Conservation (phyloP, 208 protist species). For the Wallacemonas collosoma region DNA sequence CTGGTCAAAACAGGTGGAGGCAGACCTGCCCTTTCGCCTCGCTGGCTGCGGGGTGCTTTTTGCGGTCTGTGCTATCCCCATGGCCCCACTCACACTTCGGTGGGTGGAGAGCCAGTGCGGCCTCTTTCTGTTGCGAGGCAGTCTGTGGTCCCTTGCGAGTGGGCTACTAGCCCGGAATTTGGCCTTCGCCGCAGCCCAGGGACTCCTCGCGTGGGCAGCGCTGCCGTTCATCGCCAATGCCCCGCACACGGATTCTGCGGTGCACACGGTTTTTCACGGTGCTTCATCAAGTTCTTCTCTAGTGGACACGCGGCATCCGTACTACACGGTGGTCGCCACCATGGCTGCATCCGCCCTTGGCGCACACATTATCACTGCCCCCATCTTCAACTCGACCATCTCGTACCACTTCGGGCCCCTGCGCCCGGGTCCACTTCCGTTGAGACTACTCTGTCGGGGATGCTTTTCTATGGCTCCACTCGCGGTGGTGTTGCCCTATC, state of each 20-base stretch:
- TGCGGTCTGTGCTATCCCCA: slow-evolving; percentile 39
- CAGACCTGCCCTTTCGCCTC: slow-evolving; percentile 46
- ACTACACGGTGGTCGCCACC: slow-evolving; percentile 59
- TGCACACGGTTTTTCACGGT: slow-evolving; percentile 1
- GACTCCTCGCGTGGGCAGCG: slow-evolving; percentile 15
- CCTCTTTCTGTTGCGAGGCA: slow-evolving; percentile 68
- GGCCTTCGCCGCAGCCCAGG: slow-evolving; percentile 45
- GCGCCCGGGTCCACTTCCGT: slow-evolving; percentile 37
- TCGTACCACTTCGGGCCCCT: slow-evolving; percentile 70
- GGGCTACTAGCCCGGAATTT: slow-evolving; percentile 50
- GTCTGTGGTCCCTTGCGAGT: slow-evolving; percentile 70
- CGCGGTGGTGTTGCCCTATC: slow-evolving; percentile 52
- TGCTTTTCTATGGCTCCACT: slow-evolving; percentile 38
- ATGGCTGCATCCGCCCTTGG: slow-evolving; percentile 38
- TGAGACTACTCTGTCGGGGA: slow-evolving; percentile 39
- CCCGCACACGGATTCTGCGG: background rate
- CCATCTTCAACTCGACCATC: slow-evolving; percentile 60
- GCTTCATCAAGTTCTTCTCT: slow-evolving; percentile 1
- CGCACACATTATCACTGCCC: slow-evolving; percentile 53
- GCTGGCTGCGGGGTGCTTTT: slow-evolving; percentile 60
- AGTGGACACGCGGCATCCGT: slow-evolving; percentile 75
- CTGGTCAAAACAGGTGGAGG: slow-evolving; percentile 33
- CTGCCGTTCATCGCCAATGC: slow-evolving; percentile 20
- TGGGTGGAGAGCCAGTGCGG: slow-evolving; percentile 76
- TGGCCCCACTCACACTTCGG: slow-evolving; percentile 63